These are phyloP conservation scores for Neocatenulostroma microsporum DNA, from an alignment of 2,329 filamentous ascomycete species.

Conservation along the genomic window DNA sequence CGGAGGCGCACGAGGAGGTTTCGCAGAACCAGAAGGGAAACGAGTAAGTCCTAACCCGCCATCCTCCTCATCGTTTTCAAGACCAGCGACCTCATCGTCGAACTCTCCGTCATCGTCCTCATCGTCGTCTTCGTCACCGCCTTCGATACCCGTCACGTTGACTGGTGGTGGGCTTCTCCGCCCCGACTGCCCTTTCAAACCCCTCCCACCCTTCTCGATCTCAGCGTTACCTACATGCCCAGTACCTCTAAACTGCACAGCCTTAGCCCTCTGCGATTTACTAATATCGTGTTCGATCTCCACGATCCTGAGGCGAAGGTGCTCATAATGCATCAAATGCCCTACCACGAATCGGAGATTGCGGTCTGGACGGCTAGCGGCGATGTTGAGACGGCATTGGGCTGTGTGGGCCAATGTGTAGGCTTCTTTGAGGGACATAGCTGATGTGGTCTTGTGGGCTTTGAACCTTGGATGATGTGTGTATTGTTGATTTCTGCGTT, in stretches of 20 bases:
- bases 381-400: conserved; percentile 28
- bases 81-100: conserved; percentile 23
- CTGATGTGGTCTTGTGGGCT: no score
- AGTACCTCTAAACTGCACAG: conserved; percentile 20
- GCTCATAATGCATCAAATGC: conserved; percentile 30
- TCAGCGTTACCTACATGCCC: conserved; percentile 17
- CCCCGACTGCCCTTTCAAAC: no score
- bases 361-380: conserved; percentile 26
- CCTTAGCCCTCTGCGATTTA: conserved; percentile 14
- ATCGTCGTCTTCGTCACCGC: conserved; percentile 14
- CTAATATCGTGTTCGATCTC: conserved; percentile 29
- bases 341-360: conserved; percentile 30
- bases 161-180: no score
- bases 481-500: no score
- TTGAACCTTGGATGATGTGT: no score
- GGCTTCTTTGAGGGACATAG: conserved; percentile 29
- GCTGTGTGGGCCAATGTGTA: conserved; percentile 29
- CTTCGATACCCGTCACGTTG: no score
- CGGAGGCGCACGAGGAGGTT: conserved; percentile 15
- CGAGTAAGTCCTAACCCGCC: conserved; percentile 23
- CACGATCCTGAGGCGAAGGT: conserved; percentile 28
- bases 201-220: no score
- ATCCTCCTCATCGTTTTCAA: no score
- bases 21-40: conserved; percentile 23
- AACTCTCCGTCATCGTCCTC: conserved; percentile 14